Conservation (phyloP, 805 yeast genomes). For the Saturnispora silvae region DNA sequence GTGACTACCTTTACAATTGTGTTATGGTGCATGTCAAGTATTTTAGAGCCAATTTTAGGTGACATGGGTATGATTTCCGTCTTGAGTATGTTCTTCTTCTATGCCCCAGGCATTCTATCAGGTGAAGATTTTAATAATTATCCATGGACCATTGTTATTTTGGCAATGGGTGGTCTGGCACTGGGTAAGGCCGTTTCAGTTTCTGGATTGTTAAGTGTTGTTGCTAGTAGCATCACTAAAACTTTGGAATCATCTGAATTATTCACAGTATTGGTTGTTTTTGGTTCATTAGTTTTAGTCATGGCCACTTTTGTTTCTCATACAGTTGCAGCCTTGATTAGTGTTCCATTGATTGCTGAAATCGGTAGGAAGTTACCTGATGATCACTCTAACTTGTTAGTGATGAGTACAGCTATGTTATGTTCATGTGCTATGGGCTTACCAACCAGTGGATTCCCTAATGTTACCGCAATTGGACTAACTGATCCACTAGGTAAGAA, state of each 20-base stretch:
- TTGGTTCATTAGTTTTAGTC: conserved; percentile 70
- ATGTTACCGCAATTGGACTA: conserved; percentile 93
- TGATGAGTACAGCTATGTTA: conserved; percentile 52
- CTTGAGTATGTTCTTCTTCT: conserved; percentile 80
- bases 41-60: conserved; percentile 64
- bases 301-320: conserved; percentile 95
- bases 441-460: conserved; percentile 96
- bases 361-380: conserved; percentile 67
- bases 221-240: conserved; percentile 59
- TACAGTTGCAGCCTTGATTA: conserved; percentile 91
- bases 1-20: conserved; percentile 66
- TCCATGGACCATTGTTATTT: conserved; percentile 89
- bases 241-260: conserved; percentile 58
- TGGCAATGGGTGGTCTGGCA: conserved; percentile 98
- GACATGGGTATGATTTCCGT: conserved; percentile 96
- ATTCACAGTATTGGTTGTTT: conserved; percentile 63
- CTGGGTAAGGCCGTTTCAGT: conserved; percentile 91
- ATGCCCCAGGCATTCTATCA: conserved; percentile 79
- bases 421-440: conserved; percentile 97
- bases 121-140: conserved; percentile 92
- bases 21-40: conserved; percentile 84
- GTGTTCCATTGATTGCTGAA: conserved; percentile 82
- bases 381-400: conserved; percentile 78
- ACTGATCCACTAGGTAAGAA: conserved; percentile 88
- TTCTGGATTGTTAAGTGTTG: conserved; percentile 72